Base-by-base conservation (phyloP, 257 asterid species). In the Fraxinus anomala region DNA sequence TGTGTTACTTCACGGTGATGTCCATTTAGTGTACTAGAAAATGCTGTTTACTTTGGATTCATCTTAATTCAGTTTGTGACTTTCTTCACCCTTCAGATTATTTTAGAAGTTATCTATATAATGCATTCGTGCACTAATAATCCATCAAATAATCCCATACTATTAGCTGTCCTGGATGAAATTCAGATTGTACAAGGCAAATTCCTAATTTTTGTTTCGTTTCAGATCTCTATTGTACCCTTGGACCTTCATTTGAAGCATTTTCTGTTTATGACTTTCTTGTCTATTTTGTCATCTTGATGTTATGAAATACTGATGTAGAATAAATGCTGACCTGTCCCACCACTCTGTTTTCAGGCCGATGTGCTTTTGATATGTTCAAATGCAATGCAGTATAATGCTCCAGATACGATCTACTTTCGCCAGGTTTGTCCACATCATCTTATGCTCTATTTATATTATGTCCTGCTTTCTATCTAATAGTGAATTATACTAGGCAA, bases 361-460 rank as follows among this genome's bases (percentile, higher is more conserved):
- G 99, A 96, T 85, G 91, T 96, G 80, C 74, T 83, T 76, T 84
- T 96, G 90, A 92, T 96, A 87, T 92, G 99, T 82, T 80, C 97
- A 54, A 96, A 96, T 84, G 99, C 97, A 37, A 93, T 92, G 99
- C 86, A 89, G 84, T 96, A 96, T 82, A 96, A 96, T 80, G 86
- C 97, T 75, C 79, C 89, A 23, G 97, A 90, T 70, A 93, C 98
- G 10, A 88, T 96, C 76, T 96, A 93, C 90, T 81, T 83, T 72
- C 97, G 99, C 16, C 99, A 96, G 98, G 99, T 96, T 77, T 59
- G 68, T 39, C 74, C 42, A 19, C 75, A 26, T 79, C 56, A 51
- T 82, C 9, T 36, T 19, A 16, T 73, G 19, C 17, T 51, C 42
- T 67, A 23, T 80, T n/a, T 81, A 16, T 40, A 13, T 59, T 34